Conservation (phyloP, 164 flowering plant species). For the Dillenia turbinata region DNA sequence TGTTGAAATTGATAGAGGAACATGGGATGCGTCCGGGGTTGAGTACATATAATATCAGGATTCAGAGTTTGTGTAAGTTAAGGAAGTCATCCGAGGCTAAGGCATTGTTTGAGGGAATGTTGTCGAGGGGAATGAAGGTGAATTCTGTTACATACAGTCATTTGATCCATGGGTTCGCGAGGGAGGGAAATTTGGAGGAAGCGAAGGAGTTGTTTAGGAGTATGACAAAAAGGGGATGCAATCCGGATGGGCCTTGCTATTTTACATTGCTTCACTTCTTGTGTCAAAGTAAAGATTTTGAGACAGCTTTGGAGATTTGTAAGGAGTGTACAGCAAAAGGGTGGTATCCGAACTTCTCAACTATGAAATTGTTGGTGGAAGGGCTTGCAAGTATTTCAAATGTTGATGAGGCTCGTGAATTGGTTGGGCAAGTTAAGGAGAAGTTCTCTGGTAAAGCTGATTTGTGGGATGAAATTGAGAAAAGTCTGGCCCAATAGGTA, state of each 20-base stretch:
- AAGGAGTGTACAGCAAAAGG: slow-evolving; percentile 51
- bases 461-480: slow-evolving; percentile 70
- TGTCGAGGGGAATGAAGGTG: slow-evolving; percentile 50
- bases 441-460: slow-evolving; percentile 42
- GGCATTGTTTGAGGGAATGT: slow-evolving; percentile 56
- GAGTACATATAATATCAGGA: slow-evolving; percentile 54
- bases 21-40: slow-evolving; percentile 27
- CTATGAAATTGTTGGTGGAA: slow-evolving; percentile 64
- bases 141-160: slow-evolving; percentile 48
- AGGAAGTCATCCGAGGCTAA: slow-evolving; percentile 58
- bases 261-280: slow-evolving; percentile 55
- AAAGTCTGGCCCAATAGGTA: slow-evolving; percentile 38
- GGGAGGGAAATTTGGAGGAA: slow-evolving; percentile 64
- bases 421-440: slow-evolving; percentile 51
- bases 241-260: slow-evolving; percentile 51
- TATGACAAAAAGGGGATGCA: slow-evolving; percentile 43
- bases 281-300: slow-evolving; percentile 57
- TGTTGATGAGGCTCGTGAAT: slow-evolving; percentile 56
- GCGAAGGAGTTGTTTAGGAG: slow-evolving; percentile 50
- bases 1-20: slow-evolving; percentile 59
- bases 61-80: slow-evolving; percentile 66
- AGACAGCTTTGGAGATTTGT: slow-evolving; percentile 43
- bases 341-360: slow-evolving; percentile 68
- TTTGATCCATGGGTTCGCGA: slow-evolving; percentile 74
- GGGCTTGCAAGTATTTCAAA: slow-evolving; percentile 62